These are phyloP conservation scores for Ophiorrhiza pumila DNA, from an alignment of 257 asterid species.

Conservation along the genomic window DNA sequence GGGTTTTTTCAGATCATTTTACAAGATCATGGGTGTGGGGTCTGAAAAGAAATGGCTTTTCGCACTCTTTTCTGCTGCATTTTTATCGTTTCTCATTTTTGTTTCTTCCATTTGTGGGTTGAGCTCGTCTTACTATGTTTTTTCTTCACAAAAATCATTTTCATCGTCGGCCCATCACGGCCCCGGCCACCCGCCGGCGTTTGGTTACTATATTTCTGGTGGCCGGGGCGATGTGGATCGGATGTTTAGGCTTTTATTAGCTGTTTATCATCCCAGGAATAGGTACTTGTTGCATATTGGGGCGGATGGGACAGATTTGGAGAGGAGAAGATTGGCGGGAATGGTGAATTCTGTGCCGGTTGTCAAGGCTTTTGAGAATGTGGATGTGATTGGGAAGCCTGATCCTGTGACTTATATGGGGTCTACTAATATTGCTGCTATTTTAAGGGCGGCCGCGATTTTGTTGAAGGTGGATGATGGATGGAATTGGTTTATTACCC, in stretches of 20 bases:
- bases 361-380: conserved; percentile 78
- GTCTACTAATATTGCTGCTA: conserved; percentile 74
- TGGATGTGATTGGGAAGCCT: conserved; percentile 94
- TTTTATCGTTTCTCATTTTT: conserved; percentile 67
- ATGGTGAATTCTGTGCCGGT: conserved; percentile 73
- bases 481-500: conserved; percentile 97
- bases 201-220: conserved; percentile 87
- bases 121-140: conserved; percentile 65
- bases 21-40: conserved; percentile 36
- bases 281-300: conserved; percentile 84
- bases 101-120: conserved; percentile 73
- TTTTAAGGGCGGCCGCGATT: conserved; percentile 77
- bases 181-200: conserved; percentile 76
- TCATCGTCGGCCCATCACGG: conserved; percentile 60
- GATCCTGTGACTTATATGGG: conserved; percentile 96
- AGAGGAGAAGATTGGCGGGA: conserved; percentile 65
- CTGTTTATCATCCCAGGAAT: conserved; percentile 97
- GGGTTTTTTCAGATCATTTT: conserved; percentile 11
- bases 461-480: conserved; percentile 73
- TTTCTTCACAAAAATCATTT: conserved; percentile 57
- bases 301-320: conserved; percentile 65
- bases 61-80: conserved; percentile 85
- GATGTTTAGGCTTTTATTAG: conserved; percentile 72
- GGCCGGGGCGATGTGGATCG: conserved; percentile 70
- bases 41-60: conserved; percentile 93